Evolutionary conservation across 163 green algal species (phyloP).

Genomic region (Chloromonas sp.): DNA sequence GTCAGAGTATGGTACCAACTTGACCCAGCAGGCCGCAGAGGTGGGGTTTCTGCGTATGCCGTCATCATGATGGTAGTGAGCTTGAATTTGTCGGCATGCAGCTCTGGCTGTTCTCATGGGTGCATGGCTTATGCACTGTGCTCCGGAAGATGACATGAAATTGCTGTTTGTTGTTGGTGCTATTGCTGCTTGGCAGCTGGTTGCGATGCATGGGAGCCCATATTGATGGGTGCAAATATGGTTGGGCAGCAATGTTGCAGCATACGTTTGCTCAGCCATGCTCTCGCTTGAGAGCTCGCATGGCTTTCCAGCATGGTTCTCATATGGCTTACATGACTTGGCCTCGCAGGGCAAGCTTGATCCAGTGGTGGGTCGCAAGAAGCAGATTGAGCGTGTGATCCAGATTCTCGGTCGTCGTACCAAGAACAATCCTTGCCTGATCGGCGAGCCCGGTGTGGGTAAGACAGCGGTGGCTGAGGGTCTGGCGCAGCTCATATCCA

Average conservation of each 20-base stretch:
- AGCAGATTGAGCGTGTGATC: conserved; percentile 97
- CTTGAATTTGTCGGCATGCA: neutral
- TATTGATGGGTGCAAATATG: no score
- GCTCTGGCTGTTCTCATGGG: no score
- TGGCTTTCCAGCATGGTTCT: no score
- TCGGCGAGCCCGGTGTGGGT: conserved; percentile 96
- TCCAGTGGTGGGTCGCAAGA: conserved; percentile 87
- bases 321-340: no score
- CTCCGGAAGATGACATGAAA: no score
- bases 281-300: no score
- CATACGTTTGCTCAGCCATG: no score
- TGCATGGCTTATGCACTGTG: no score
- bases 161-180: no score
- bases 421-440: conserved; percentile 99
- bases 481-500: conserved; percentile 90
- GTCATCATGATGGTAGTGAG: neutral
- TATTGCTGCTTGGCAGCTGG: no score
- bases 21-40: conserved; percentile 92
- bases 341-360: conserved; percentile 88
- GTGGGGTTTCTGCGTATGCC: conserved; percentile 20
- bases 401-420: conserved; percentile 96
- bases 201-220: no score
- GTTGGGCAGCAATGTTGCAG: no score
- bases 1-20: conserved; percentile 98
- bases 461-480: conserved; percentile 82